phyloP scores from a whole-genome alignment of 2,329 filamentous ascomycete species.

The Onygenales sp. region DNA sequence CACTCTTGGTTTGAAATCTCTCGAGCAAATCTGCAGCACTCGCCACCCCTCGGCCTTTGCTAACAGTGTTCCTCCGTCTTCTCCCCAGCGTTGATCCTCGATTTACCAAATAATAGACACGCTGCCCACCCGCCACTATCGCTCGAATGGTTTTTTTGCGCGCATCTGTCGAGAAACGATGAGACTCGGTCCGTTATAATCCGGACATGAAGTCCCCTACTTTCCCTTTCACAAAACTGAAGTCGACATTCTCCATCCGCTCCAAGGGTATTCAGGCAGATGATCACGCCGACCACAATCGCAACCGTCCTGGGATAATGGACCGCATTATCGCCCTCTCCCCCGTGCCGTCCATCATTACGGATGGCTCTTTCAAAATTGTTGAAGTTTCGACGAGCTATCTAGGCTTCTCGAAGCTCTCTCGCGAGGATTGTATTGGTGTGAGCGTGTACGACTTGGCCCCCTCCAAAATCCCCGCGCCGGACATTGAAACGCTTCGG shows the following conservation, averaged over 20 bases:
- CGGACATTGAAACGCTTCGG: slow-evolving; percentile 26
- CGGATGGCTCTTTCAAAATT: slow-evolving; percentile 28
- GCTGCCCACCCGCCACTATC: background rate
- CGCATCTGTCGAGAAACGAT: background rate
- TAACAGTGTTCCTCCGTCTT: background rate
- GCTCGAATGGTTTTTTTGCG: background rate
- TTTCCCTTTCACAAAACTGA: background rate
- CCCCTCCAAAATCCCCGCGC: slow-evolving; percentile 22
- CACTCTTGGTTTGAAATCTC: too few species aligned
- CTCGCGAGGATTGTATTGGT: slow-evolving; percentile 27
- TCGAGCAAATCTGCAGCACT: too few species aligned
- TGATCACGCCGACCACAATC: background rate
- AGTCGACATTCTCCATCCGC: background rate
- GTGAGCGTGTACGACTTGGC: slow-evolving; percentile 32
- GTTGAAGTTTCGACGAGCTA: slow-evolving; percentile 37
- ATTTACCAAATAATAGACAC: too few species aligned
- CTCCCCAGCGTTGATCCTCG: too few species aligned
- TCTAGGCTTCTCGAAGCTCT: slow-evolving; percentile 22
- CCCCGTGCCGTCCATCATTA: slow-evolving; percentile 29
- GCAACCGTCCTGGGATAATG: slow-evolving; percentile 6
- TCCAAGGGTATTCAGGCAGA: background rate
- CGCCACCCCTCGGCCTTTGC: too few species aligned
- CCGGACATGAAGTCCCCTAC: background rate
- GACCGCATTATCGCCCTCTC: slow-evolving; percentile 19
- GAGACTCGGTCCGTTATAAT: background rate